Evolutionary conservation across 2,329 filamentous ascomycete genomes (phyloP).

Genomic region (Curvularia eragrostidis): DNA sequence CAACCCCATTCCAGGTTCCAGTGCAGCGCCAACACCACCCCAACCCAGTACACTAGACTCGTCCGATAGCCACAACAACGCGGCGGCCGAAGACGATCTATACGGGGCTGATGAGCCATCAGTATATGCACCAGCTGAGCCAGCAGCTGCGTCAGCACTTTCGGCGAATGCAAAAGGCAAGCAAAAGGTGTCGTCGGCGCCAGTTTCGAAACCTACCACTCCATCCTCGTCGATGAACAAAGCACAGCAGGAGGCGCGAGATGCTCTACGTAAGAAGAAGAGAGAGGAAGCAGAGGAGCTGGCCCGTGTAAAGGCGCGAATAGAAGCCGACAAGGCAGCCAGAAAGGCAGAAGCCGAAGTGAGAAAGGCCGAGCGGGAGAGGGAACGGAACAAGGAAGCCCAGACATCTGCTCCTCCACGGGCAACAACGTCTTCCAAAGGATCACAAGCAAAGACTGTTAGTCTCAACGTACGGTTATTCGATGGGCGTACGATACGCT

Average conservation of each 20-base stretch:
- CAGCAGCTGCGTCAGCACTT: slow-evolving; percentile 13
- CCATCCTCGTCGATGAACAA: slow-evolving; percentile 44
- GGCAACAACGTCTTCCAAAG: slow-evolving; percentile 29
- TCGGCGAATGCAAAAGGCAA: slow-evolving; percentile 45
- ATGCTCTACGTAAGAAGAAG: slow-evolving; percentile 66
- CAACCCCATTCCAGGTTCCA: slow-evolving; percentile 35
- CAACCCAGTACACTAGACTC: slow-evolving; percentile 19
- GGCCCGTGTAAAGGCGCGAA: slow-evolving; percentile 73
- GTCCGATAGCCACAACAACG: background rate
- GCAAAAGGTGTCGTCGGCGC: slow-evolving; percentile 52
- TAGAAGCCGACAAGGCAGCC: slow-evolving; percentile 77
- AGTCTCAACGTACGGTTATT: slow-evolving; percentile 79
- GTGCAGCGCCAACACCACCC: slow-evolving; percentile 18
- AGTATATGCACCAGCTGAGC: slow-evolving; percentile 9
- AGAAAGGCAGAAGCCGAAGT: slow-evolving; percentile 57
- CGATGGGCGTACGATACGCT: slow-evolving; percentile 80
- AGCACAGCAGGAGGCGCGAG: slow-evolving; percentile 42
- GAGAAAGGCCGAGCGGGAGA: slow-evolving; percentile 46
- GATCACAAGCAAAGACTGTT: slow-evolving; percentile 42
- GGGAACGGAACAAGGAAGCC: slow-evolving; percentile 18
- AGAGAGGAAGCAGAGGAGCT: slow-evolving; percentile 72
- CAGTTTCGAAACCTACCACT: slow-evolving; percentile 45
- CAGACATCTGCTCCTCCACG: slow-evolving; percentile 12
- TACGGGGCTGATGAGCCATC: slow-evolving; percentile 12
- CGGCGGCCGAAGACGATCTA: slow-evolving; percentile 15